These are phyloP conservation scores for Skeletonema menzelii DNA, from an alignment of 108 stramenopile genomes.

Conservation along the genomic window DNA sequence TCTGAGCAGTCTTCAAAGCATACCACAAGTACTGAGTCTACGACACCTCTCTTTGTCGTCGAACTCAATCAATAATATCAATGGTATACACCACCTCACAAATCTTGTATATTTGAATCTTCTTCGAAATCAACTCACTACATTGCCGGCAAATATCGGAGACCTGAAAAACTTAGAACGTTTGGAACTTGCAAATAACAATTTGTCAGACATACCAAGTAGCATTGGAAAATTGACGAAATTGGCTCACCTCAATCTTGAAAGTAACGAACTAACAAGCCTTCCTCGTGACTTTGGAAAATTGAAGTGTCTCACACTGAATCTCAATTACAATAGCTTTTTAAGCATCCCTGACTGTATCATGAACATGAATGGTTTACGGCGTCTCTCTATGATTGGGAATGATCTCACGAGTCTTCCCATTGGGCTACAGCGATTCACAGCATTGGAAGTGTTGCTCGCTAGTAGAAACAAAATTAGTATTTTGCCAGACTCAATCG, in stretches of 20 bases:
- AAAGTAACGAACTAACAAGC: conserved; percentile 32
- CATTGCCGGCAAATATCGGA: conserved; percentile 21
- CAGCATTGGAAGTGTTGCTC: conserved; percentile 12
- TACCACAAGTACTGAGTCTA: conserved; percentile 12
- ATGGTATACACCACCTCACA: conserved; percentile 15
- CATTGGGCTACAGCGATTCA: conserved; percentile 8
- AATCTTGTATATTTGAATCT: conserved; percentile 29
- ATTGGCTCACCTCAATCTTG: conserved; percentile 31
- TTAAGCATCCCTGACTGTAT: conserved; percentile 23
- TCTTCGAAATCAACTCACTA: conserved; percentile 30
- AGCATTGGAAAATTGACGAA: conserved; percentile 23
- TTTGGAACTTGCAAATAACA: conserved; percentile 37
- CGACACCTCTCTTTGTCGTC: conserved; percentile 38
- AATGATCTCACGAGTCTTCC: conserved; percentile 23
- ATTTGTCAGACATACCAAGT: conserved; percentile 27
- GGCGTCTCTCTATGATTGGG: conserved; percentile 16
- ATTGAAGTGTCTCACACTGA: conserved; percentile 24
- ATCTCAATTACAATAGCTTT: conserved; percentile 33
- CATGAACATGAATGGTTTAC: conserved; percentile 11
- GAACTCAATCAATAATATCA: conserved; percentile 26
- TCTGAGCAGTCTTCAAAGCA: conserved; percentile 1
- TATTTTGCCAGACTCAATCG: conserved; percentile 38
- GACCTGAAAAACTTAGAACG: conserved; percentile 7
- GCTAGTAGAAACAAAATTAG: conserved; percentile 38
- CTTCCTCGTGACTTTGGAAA: conserved; percentile 22